Conservation (phyloP, 352 stramenopile genomes). For the Globisporangium sylvaticum region DNA sequence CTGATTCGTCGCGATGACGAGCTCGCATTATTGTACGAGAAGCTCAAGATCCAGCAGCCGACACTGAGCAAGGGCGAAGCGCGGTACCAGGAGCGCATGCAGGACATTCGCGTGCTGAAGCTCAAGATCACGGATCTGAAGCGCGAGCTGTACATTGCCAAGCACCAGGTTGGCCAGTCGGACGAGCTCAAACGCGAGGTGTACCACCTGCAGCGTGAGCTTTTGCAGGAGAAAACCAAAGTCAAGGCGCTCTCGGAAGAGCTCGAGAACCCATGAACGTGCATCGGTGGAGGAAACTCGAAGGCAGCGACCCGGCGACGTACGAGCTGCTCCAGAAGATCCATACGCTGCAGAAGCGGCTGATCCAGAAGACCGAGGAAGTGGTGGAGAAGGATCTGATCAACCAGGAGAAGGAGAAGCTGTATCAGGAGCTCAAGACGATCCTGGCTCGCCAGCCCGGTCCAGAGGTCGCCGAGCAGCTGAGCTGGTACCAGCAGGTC, state of each 20-base stretch:
- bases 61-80: constrained; percentile 91
- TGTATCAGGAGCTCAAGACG: constrained; percentile 94
- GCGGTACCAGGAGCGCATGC: constrained; percentile 90
- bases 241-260: constrained; percentile 95
- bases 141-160: constrained; percentile 89
- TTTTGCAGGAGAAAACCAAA: constrained; percentile 95
- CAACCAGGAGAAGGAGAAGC: constrained; percentile 95
- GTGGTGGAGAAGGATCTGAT: constrained; percentile 93
- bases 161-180: constrained; percentile 83
- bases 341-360: constrained; percentile 91
- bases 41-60: constrained; percentile 96
- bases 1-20: constrained; percentile 96
- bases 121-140: constrained; percentile 94
- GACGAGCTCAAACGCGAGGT: constrained; percentile 89
- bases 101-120: constrained; percentile 94
- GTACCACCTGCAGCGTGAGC: constrained; percentile 88
- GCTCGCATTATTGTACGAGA: constrained; percentile 95
- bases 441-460: constrained; percentile 91
- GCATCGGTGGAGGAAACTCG: constrained; percentile 96
- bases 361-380: constrained; percentile 96
- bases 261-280: constrained; percentile 97
- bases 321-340: constrained; percentile 97
- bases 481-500: constrained; percentile 93
- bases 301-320: constrained; percentile 92
- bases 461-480: constrained; percentile 93